A percentile compares a stretch with the other conserved stretches of the same genome.
Evolutionary conservation across 345 rosid species (phyloP).

Genomic region (Xanthoceras sorbifolium): DNA sequence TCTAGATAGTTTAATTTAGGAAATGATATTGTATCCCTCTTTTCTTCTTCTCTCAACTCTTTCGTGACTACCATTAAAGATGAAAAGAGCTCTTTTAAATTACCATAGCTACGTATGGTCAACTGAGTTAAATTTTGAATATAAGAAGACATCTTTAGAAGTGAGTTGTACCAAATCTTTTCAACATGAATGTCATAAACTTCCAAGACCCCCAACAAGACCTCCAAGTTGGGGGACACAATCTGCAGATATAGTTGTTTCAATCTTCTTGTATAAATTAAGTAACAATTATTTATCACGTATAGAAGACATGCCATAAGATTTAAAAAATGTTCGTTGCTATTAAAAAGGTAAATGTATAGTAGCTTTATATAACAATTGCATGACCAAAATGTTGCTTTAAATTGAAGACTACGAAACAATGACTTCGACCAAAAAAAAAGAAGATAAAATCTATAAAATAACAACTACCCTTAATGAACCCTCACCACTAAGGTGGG

Average conservation of each 20-base stretch:
- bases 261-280: neutral
- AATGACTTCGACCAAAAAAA: neutral
- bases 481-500: neutral
- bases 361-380: neutral
- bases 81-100: neutral
- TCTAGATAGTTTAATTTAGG: no score
- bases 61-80: neutral
- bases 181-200: neutral
- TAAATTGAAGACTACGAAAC: neutral
- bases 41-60: neutral
- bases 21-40: no score
- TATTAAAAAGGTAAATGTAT: neutral
- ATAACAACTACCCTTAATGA: neutral
- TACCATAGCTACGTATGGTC: neutral
- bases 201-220: neutral
- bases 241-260: constrained; percentile 11
- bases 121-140: neutral
- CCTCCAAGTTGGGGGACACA: constrained; percentile 20
- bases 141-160: neutral
- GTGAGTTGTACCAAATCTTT: constrained; percentile 11
- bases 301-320: no score
- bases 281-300: neutral
- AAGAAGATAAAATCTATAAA: no score
- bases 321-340: no score
- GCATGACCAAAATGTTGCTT: neutral